A percentile compares a stretch with the other conserved stretches of the same genome.
Conservation (phyloP, 1,284 basidiomycete genomes). For the Pterula multifida region DNA sequence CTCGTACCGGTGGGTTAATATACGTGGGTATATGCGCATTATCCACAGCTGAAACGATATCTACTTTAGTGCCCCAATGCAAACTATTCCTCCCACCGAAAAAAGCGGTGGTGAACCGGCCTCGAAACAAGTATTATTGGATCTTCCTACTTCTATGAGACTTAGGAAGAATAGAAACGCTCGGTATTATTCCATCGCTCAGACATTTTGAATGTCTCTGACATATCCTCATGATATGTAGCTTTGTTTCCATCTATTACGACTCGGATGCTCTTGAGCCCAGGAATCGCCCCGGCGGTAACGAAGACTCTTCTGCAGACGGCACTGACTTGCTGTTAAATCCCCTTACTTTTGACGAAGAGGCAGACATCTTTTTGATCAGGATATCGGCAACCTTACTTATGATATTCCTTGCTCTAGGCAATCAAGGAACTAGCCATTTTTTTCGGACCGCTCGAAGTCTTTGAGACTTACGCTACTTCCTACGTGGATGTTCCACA, state of each 20-base stretch:
- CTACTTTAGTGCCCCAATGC: conserved; percentile 27
- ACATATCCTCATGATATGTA: conserved; percentile 15
- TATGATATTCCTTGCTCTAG: conserved; percentile 11
- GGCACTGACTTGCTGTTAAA: conserved; percentile 32
- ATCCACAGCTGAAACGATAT: conserved; percentile 6
- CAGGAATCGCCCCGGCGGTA: conserved; percentile 14
- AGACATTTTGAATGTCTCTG: background rate
- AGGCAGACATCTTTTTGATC: no score
- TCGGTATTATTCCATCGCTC: conserved; percentile 13
- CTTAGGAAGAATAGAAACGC: conserved; percentile 19
- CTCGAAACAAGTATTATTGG: conserved; percentile 22
- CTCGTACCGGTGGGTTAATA: conserved; percentile 48
- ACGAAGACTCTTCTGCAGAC: conserved; percentile 16
- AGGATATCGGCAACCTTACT: no score
- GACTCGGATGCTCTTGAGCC: conserved; percentile 39
- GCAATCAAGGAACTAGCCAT: conserved; percentile 14
- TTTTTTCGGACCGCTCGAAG: conserved; percentile 18
- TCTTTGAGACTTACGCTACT: conserved; percentile 12
- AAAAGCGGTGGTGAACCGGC: conserved; percentile 13
- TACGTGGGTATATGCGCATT: background rate
- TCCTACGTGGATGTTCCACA: no score
- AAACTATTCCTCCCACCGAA: conserved; percentile 19
- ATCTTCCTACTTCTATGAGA: conserved; percentile 43
- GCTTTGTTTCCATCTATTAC: conserved; percentile 43
- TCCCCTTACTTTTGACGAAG: conserved; percentile 43